phyloP scores from a whole-genome alignment of 164 flowering plant species.

The Magnolia changhungtana region DNA sequence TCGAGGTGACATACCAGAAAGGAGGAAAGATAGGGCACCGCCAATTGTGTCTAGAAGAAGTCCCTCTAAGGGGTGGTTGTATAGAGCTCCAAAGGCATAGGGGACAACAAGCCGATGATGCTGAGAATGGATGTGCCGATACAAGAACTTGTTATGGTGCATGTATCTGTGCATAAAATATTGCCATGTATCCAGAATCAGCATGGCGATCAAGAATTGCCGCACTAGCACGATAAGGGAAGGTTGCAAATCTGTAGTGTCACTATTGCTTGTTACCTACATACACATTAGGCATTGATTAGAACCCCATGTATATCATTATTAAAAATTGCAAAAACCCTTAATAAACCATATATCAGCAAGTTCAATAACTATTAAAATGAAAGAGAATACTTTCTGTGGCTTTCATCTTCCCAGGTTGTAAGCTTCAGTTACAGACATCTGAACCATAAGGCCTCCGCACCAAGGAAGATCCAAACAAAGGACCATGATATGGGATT shows the following conservation, averaged over 20 bases:
- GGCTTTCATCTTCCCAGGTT: neutral
- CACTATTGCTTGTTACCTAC: constrained; percentile 52
- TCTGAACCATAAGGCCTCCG: too few species aligned
- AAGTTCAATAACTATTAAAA: too few species aligned
- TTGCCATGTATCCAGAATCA: constrained; percentile 91
- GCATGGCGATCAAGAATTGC: constrained; percentile 76
- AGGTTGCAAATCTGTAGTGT: constrained; percentile 17
- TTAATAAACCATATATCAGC: too few species aligned
- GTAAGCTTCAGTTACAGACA: neutral
- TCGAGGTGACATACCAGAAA: constrained; percentile 95
- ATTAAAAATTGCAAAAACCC: neutral
- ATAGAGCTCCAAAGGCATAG: constrained; percentile 91
- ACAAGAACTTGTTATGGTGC: constrained; percentile 94
- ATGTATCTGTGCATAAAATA: constrained; percentile 93
- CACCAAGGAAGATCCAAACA: too few species aligned
- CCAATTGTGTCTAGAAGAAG: constrained; percentile 85
- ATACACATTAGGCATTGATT: neutral
- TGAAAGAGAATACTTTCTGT: neutral
- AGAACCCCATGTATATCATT: neutral
- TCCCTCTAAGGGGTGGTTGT: constrained; percentile 93
- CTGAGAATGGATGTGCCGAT: constrained; percentile 84
- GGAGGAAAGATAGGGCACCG: constrained; percentile 81
- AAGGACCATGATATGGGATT: too few species aligned
- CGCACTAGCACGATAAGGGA: constrained; percentile 45
- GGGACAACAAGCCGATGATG: constrained; percentile 94